phyloP scores from a whole-genome alignment of 2,329 filamentous ascomycete species.

The Epicoccum nigrum region DNA sequence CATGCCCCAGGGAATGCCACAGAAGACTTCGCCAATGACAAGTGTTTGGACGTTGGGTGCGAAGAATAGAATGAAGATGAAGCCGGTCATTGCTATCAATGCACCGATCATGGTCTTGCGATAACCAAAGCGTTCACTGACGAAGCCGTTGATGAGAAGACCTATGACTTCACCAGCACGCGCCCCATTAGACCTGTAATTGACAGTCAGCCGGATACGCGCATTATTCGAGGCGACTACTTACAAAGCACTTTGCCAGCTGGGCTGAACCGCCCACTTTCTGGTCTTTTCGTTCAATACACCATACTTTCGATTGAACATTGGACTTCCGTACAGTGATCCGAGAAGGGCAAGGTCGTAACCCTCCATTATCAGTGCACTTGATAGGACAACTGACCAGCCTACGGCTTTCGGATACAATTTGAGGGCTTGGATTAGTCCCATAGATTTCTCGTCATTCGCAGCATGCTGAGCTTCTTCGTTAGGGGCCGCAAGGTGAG shows the following conservation, averaged over 20 bases:
- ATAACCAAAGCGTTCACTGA: slow-evolving; percentile 53
- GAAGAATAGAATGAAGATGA: slow-evolving; percentile 55
- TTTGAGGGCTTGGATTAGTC: slow-evolving; percentile 73
- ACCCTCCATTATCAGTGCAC: slow-evolving; percentile 86
- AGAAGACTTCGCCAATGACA: slow-evolving; percentile 53
- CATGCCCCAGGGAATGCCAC: slow-evolving; percentile 54
- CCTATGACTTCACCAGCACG: slow-evolving; percentile 52
- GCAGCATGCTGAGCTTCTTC: slow-evolving; percentile 47
- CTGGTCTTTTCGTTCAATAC: slow-evolving; percentile 41
- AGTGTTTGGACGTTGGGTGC: slow-evolving; percentile 50
- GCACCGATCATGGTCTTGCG: slow-evolving; percentile 52
- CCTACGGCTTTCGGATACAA: slow-evolving; percentile 84
- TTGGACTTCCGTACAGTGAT: slow-evolving; percentile 67
- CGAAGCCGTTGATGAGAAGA: slow-evolving; percentile 52
- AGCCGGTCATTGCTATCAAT: slow-evolving; percentile 48
- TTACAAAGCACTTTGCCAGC: slow-evolving; percentile 53
- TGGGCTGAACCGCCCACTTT: slow-evolving; percentile 48
- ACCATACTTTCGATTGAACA: slow-evolving; percentile 54
- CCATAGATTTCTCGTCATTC: slow-evolving; percentile 54
- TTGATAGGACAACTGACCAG: slow-evolving; percentile 84
- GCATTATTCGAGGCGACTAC: too few relatives aligned
- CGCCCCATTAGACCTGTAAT: slow-evolving; percentile 49
- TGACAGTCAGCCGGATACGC: neutral
- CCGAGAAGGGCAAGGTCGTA: slow-evolving; percentile 81
- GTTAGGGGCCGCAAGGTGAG: slow-evolving; percentile 26